Evolutionary conservation across 306 rosid genomes (phyloP).

Genomic region (Coriaria nepalensis): DNA sequence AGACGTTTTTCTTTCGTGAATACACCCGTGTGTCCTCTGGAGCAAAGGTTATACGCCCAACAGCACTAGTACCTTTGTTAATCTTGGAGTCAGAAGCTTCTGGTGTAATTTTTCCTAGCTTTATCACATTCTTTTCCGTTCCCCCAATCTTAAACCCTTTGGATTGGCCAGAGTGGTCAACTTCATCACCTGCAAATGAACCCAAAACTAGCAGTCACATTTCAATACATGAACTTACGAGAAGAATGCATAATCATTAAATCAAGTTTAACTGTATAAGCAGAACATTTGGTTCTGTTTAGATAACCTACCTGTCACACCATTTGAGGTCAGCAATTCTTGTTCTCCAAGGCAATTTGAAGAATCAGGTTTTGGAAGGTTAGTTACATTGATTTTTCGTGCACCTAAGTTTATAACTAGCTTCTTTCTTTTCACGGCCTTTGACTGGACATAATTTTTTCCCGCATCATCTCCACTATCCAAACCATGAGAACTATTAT

Average conservation of each 20-base stretch:
- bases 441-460: constrained; percentile 42
- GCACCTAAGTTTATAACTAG: constrained; percentile 82
- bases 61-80: constrained; percentile 35
- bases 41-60: constrained; percentile 29
- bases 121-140: constrained; percentile 58
- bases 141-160: constrained; percentile 44
- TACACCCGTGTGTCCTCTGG: constrained; percentile 20
- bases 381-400: constrained; percentile 70
- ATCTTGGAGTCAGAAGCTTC: constrained; percentile 34
- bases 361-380: constrained; percentile 76
- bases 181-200: constrained; percentile 35
- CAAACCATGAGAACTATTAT: constrained; percentile 30
- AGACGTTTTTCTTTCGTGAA: constrained; percentile 28
- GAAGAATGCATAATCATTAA: too few species aligned
- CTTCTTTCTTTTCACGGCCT: constrained; percentile 70
- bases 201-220: constrained; percentile 1
- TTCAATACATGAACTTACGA: too few species aligned
- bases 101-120: constrained; percentile 57
- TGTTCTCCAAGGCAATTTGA: constrained; percentile 76
- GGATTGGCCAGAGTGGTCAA: constrained; percentile 36
- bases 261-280: too few species aligned
- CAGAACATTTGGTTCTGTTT: too few species aligned
- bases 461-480: constrained; percentile 67
- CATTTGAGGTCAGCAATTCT: constrained; percentile 41
- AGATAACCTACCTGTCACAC: constrained; percentile 20